A percentile compares a stretch with the other conserved stretches of the same genome.
Evolutionary conservation across 2,329 filamentous ascomycete genomes (phyloP).

Genomic region (Beauveria scarabaeidicola): DNA sequence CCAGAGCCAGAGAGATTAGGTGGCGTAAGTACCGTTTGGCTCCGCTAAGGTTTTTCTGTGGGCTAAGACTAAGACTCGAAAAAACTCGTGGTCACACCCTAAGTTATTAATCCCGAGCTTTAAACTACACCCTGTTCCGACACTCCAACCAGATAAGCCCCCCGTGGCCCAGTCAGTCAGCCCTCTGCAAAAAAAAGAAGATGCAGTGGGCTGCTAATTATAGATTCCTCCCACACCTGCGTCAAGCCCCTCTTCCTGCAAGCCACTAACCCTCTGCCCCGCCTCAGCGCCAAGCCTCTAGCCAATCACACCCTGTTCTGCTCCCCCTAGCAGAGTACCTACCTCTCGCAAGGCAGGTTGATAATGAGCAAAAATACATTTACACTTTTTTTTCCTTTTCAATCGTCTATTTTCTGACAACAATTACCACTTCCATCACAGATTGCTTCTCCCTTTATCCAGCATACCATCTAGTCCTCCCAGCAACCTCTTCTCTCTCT

Average conservation of each 20-base stretch:
- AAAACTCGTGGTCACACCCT: too few relatives aligned
- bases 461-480: not conserved
- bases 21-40: too few relatives aligned
- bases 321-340: not conserved
- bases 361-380: not conserved
- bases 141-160: not conserved
- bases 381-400: not conserved
- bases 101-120: too few relatives aligned
- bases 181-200: not conserved
- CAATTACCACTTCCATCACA: not conserved
- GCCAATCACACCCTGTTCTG: not conserved
- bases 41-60: too few relatives aligned
- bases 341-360: not conserved
- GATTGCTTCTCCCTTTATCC: not conserved
- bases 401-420: not conserved
- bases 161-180: not conserved
- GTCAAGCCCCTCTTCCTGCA: not conserved
- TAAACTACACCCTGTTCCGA: not conserved
- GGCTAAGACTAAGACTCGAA: too few relatives aligned
- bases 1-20: too few relatives aligned
- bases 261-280: conserved; percentile 1
- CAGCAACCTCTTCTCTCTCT: not conserved
- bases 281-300: not conserved
- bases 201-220: not conserved
- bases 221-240: not conserved